Percentiles rank a stretch among this genome's conserved stretches.
Conservation (phyloP, 176 grass and related monocot species). For the Echinochloa phyllopogon region DNA sequence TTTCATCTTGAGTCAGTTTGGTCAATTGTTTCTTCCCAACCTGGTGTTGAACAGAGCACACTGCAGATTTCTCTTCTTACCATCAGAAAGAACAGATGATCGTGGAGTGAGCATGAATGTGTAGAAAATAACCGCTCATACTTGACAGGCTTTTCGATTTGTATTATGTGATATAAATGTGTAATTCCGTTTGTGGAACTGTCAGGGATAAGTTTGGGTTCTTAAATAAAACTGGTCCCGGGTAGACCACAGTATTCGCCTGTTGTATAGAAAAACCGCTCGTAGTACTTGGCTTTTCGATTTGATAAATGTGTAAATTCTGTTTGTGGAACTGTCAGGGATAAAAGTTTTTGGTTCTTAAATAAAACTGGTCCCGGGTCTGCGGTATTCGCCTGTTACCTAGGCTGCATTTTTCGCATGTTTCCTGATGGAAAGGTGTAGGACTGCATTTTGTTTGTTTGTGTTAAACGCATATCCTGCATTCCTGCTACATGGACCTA, state of each 20-base stretch:
- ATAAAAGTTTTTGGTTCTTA: too few relatives aligned
- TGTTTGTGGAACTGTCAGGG: too few relatives aligned
- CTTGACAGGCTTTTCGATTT: conserved; percentile 36
- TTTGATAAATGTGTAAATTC: too few relatives aligned
- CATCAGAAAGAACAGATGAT: conserved; percentile 29
- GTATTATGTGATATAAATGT: conserved; percentile 14
- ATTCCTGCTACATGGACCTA: too few relatives aligned
- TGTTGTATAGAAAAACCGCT: too few relatives aligned
- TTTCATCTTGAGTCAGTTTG: conserved; percentile 44
- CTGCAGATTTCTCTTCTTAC: conserved; percentile 6
- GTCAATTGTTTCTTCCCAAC: conserved; percentile 51
- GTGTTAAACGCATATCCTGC: too few relatives aligned
- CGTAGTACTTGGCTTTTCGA: too few relatives aligned
- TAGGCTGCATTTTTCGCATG: too few relatives aligned
- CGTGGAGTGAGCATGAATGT: conserved; percentile 26
- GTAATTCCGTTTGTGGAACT: conserved; percentile 14
- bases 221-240: background rate
- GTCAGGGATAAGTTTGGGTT: background rate
- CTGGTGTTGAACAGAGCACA: conserved; percentile 40
- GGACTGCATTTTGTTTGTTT: too few relatives aligned
- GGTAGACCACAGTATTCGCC: background rate
- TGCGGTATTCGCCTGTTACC: too few relatives aligned
- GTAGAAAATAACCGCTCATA: conserved; percentile 49
- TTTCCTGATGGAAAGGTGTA: too few relatives aligned
- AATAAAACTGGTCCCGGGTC: too few relatives aligned